Percentiles rank a stretch among this genome's conserved stretches.
These are phyloP conservation scores for Ophiostoma triangulosporum DNA, from an alignment of 2,329 filamentous ascomycete genomes.

Conservation along the genomic window DNA sequence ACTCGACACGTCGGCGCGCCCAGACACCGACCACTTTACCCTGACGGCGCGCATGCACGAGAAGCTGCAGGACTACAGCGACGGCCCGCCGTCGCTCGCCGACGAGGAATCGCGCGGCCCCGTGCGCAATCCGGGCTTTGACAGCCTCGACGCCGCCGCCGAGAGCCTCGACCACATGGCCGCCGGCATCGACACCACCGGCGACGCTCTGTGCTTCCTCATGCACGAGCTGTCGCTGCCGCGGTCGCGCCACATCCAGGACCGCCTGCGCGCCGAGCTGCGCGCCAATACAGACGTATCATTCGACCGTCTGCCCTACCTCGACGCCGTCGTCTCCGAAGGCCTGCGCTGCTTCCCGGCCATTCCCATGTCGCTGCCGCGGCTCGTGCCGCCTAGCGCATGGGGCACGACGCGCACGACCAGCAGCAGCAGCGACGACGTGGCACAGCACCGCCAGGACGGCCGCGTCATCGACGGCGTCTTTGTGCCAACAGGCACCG, in stretches of 20 bases:
- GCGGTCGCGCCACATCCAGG: slow-evolving; percentile 36
- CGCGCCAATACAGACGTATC: slow-evolving; percentile 15
- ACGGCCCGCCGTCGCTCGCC: slow-evolving; percentile 3
- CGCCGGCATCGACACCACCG: slow-evolving; percentile 58
- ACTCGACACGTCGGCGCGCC: slow-evolving; percentile 33
- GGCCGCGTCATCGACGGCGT: slow-evolving; percentile 43
- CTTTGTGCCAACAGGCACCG: slow-evolving; percentile 36
- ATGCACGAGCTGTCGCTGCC: slow-evolving; percentile 58
- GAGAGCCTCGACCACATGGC: slow-evolving; percentile 61
- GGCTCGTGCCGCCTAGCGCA: slow-evolving; percentile 36
- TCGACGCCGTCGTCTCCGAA: slow-evolving; percentile 52
- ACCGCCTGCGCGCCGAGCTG: slow-evolving; percentile 39
- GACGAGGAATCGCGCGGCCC: slow-evolving; percentile 10
- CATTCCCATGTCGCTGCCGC: slow-evolving; percentile 54
- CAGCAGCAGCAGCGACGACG: no score
- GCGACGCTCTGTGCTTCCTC: slow-evolving; percentile 56
- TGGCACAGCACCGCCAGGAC: background rate
- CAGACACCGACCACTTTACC: slow-evolving; percentile 38
- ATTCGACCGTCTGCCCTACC: slow-evolving; percentile 40
- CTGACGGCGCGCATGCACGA: slow-evolving; percentile 45
- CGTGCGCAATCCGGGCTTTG: slow-evolving; percentile 23
- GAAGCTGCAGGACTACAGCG: slow-evolving; percentile 22
- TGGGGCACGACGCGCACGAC: slow-evolving; percentile 1
- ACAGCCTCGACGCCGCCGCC: slow-evolving; percentile 43
- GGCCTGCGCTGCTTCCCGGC: slow-evolving; percentile 48